Percentiles rank a stretch among this genome's conserved stretches.
These are phyloP conservation scores for Gossypium anomalum DNA, from an alignment of 345 rosid genomes.

Conservation along the genomic window DNA sequence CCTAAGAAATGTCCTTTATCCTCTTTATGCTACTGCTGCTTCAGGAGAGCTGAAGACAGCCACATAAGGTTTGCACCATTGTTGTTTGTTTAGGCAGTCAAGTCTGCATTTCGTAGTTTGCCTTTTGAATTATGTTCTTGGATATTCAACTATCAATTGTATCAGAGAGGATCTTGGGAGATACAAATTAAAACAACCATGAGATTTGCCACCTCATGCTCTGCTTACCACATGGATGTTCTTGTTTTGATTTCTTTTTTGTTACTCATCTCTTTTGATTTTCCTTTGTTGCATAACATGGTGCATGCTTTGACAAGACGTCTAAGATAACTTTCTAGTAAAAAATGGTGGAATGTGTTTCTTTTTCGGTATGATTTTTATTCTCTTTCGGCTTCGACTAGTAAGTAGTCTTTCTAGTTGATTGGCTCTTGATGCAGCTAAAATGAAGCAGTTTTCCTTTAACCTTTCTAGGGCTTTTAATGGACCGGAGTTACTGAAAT, in stretches of 20 bases:
- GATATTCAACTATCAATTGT: neutral
- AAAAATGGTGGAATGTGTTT: too few relatives aligned
- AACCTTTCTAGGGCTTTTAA: neutral
- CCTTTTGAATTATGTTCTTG: constrained; percentile 1
- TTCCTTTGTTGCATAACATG: too few relatives aligned
- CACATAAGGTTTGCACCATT: constrained; percentile 1
- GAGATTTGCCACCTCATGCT: neutral
- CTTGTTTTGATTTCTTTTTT: neutral
- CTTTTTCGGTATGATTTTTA: too few relatives aligned
- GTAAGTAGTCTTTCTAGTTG: too few relatives aligned
- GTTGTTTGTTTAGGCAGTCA: neutral
- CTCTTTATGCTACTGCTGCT: constrained; percentile 40
- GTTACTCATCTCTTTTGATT: neutral
- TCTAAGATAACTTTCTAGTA: too few relatives aligned
- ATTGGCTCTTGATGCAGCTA: too few relatives aligned
- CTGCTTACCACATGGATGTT: neutral
- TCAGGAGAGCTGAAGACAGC: constrained; percentile 27
- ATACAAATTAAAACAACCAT: neutral
- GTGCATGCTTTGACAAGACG: too few relatives aligned
- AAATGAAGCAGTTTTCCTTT: too few relatives aligned
- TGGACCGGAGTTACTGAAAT: neutral
- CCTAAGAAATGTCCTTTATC: constrained; percentile 71
- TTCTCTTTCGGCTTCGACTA: too few relatives aligned
- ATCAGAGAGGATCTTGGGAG: neutral
- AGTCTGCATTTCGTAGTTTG: neutral